Conservation (phyloP, 495 filamentous ascomycete species). For the Penicillium waksmanii region DNA sequence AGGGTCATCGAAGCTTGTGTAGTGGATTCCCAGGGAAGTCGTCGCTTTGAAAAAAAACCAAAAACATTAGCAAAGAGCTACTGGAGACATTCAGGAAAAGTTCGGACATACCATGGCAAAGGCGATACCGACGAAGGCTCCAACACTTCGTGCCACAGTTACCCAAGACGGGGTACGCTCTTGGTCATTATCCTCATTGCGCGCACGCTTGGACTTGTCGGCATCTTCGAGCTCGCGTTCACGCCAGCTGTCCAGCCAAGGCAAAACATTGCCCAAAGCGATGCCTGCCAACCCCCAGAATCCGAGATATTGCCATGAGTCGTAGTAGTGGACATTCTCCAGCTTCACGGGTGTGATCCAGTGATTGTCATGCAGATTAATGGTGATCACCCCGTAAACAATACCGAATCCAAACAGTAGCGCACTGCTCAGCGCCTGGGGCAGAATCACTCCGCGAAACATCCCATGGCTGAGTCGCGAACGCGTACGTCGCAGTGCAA, state of each 20-base stretch:
- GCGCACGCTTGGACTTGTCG: slow-evolving; percentile 27
- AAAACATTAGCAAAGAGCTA: slow-evolving; percentile 5
- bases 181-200: slow-evolving; percentile 30
- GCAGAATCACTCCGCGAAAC: slow-evolving; percentile 50
- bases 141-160: slow-evolving; percentile 81
- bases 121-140: slow-evolving; percentile 92
- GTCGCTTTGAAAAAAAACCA: slow-evolving; percentile 58
- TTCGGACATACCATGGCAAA: slow-evolving; percentile 81
- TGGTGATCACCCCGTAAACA: slow-evolving; percentile 81
- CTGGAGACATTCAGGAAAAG: slow-evolving; percentile 5
- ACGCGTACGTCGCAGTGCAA: slow-evolving; percentile 38
- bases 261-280: slow-evolving; percentile 73
- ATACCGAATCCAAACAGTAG: slow-evolving; percentile 82
- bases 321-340: slow-evolving; percentile 57
- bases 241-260: slow-evolving; percentile 79
- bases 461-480: slow-evolving; percentile 46
- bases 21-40: slow-evolving; percentile 90
- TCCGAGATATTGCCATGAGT: slow-evolving; percentile 69
- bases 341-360: slow-evolving; percentile 66
- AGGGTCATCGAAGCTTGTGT: slow-evolving; percentile 90
- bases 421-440: slow-evolving; percentile 55
- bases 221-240: slow-evolving; percentile 32
- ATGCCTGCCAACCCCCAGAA: slow-evolving; percentile 86
- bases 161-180: slow-evolving; percentile 70
- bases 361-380: slow-evolving; percentile 75